Percentiles rank a stretch among this genome's conserved stretches.
phyloP scores from a whole-genome alignment of 495 filamentous ascomycete genomes.

The Trichoderma reesei region DNA sequence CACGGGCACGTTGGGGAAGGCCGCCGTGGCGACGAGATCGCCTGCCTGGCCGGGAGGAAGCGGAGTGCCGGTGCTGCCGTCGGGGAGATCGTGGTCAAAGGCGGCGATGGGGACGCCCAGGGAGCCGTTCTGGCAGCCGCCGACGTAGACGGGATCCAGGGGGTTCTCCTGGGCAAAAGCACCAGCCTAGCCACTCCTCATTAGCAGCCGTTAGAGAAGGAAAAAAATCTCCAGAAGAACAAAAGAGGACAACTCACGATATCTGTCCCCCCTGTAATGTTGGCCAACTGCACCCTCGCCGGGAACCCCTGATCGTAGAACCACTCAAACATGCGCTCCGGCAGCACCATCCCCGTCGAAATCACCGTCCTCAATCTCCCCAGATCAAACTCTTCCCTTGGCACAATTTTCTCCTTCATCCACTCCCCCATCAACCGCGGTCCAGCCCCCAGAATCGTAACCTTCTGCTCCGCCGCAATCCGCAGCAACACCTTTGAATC shows the following conservation, averaged over 20 bases:
- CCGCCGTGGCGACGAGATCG: conserved; percentile 56
- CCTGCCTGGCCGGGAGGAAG: conserved; percentile 56
- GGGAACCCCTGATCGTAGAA: conserved; percentile 77
- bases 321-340: conserved; percentile 65
- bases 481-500: conserved; percentile 48
- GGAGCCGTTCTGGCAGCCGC: conserved; percentile 54
- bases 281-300: conserved; percentile 48
- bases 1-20: conserved; percentile 67
- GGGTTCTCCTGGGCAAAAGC: conserved; percentile 62
- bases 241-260: conserved; percentile 32
- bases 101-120: conserved; percentile 58
- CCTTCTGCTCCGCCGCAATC: conserved; percentile 49
- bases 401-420: conserved; percentile 46
- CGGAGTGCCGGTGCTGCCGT: conserved; percentile 25
- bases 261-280: conserved; percentile 74
- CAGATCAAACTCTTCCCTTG: conserved; percentile 52
- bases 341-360: conserved; percentile 70
- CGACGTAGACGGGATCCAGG: conserved; percentile 59
- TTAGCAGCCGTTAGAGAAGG: neutral
- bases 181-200: conserved; percentile 35
- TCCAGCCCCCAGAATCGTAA: conserved; percentile 55
- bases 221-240: neutral
- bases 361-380: conserved; percentile 48
- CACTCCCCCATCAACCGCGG: conserved; percentile 67
- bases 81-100: conserved; percentile 52